Evolutionary conservation across 192 early-diverging fungal genomes (phyloP).

Genomic region (Chytriomyces hyalinus): DNA sequence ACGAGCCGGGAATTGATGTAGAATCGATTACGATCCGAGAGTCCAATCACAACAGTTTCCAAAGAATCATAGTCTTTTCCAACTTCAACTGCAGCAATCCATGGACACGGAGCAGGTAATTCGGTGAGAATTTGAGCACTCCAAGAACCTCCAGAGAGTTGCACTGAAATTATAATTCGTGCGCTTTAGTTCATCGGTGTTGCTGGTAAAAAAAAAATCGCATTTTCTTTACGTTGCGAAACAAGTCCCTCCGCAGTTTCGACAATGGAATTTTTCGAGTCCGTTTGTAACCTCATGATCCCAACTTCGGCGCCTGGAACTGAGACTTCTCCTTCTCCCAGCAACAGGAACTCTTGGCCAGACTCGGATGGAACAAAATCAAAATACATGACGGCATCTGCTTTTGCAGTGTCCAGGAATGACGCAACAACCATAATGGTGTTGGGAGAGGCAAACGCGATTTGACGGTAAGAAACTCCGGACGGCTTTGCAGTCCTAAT

Average conservation of each 20-base stretch:
- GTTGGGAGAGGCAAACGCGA: constrained; percentile 64
- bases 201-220: constrained; percentile 19
- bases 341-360: neutral
- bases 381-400: constrained; percentile 31
- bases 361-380: neutral
- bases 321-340: neutral
- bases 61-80: neutral
- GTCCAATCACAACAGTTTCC: constrained; percentile 65
- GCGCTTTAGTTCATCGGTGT: neutral
- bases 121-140: neutral
- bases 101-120: constrained; percentile 57
- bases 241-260: constrained; percentile 32
- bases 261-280: constrained; percentile 14
- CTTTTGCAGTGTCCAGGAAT: neutral
- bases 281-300: constrained; percentile 21
- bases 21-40: constrained; percentile 81
- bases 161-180: constrained; percentile 37
- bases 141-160: neutral
- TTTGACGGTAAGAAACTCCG: constrained; percentile 58
- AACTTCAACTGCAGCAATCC: constrained; percentile 50
- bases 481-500: neutral
- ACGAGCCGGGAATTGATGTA: constrained; percentile 75
- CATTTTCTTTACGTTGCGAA: neutral
- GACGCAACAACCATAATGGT: constrained; percentile 57
- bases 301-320: neutral